Base-by-base conservation (phyloP, 306 rosid species). In the Lupinus albus region DNA sequence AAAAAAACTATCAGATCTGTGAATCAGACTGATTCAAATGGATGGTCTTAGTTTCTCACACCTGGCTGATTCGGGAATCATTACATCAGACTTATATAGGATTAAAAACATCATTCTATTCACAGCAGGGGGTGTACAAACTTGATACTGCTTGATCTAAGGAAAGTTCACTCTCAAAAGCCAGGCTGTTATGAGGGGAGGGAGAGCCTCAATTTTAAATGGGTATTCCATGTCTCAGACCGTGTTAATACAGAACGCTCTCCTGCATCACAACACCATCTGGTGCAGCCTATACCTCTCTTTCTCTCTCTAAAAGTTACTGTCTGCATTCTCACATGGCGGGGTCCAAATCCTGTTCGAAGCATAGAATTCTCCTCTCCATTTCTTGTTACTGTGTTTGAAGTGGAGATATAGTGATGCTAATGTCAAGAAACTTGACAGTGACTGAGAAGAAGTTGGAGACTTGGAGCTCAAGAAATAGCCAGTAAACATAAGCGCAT, bases 401-500 rank as follows among this genome's bases (percentile, higher is more conserved):
- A 63, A 25, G 13, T 8, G 55, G 13, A 12, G 9, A 45, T n/a
- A 63, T 63, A 21, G 4, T 45, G 42, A 63, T 12, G 17, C 44
- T 21, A 21, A 45, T 63, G 42, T 25, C 42, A 7, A 20, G 42
- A 32, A 57, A 60, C 65, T 38, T 38, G 48, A 16, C 44, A 8
- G 65, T 38, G 18, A 38, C 65, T 15, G 15, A 9, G 49, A 60
- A 16, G 48, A 60, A 16, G 48, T 36, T 38, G 15, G 25, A 18
- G 48, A n/a, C n/a, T 60, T 16, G 32, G 48, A 16, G 30, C 58
- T n/a, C 49, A 38, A 60, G 65, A 60, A 60, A 60, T 15, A 60
- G 65, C 6, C 48, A 36, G 12, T 59, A 10, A 16, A 60, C 49
- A 39, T 6, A 17, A 17, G 2, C 1, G 8, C 5, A 11, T 61